Conservation (phyloP, 805 yeast species). For the Sugiyamaella chiloensis region DNA sequence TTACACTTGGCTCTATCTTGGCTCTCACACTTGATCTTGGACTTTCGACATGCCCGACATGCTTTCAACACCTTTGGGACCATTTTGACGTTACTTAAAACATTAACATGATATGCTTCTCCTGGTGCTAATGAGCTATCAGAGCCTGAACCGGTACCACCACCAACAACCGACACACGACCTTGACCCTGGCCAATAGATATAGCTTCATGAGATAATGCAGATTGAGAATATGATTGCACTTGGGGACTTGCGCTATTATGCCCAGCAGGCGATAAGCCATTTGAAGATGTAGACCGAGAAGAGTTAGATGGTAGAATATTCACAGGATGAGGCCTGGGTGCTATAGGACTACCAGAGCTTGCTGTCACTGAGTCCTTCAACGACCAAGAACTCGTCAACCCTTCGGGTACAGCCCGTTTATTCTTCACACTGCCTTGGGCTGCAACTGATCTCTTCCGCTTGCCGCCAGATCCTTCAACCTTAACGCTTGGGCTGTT, state of each 20-base stretch:
- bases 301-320: not conserved
- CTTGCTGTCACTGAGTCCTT: not conserved
- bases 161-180: not conserved
- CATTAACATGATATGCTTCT: conserved; percentile 15
- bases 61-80: conserved; percentile 41
- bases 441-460: not conserved
- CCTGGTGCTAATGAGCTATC: not conserved
- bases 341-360: not conserved
- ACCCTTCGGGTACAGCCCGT: conserved; percentile 1
- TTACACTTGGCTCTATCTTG: conserved; percentile 50
- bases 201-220: not conserved
- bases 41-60: conserved; percentile 57
- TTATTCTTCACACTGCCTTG: not conserved
- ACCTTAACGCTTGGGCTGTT: too few species aligned
- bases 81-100: conserved; percentile 2
- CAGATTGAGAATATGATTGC: too few species aligned
- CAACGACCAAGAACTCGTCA: conserved; percentile 5
- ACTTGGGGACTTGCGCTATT: too few species aligned
- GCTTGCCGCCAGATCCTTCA: too few species aligned
- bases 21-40: conserved; percentile 62
- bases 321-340: not conserved
- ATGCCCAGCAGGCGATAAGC: conserved; percentile 1
- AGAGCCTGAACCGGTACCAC: not conserved
- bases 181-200: not conserved
- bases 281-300: not conserved